Percentiles rank a stretch among this genome's conserved stretches.
These are phyloP conservation scores for Coniophora puteana DNA, from an alignment of 1,284 basidiomycete genomes.

Conservation along the genomic window DNA sequence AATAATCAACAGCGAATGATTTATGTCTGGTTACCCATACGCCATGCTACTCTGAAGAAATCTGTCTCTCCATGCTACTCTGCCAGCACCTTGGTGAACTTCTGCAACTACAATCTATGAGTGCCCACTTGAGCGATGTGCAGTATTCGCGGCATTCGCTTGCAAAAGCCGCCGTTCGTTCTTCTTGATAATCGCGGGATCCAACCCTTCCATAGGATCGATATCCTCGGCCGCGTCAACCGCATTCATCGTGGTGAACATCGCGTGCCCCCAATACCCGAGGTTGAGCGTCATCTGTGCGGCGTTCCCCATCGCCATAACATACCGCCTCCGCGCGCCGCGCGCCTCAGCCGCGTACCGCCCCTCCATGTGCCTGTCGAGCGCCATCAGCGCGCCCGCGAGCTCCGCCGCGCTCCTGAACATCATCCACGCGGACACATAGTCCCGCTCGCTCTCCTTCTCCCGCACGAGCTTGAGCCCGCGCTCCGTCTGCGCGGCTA, in stretches of 20 bases:
- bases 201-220: conserved; percentile 12
- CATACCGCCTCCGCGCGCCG: conserved; percentile 24
- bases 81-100: no score
- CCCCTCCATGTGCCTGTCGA: conserved; percentile 22
- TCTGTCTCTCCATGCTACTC: no score
- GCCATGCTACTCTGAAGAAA: no score
- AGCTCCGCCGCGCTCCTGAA: conserved; percentile 26
- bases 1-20: no score
- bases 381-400: conserved; percentile 21
- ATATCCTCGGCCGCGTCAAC: conserved; percentile 17
- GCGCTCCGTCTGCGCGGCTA: conserved; percentile 14
- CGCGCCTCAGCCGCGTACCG: conserved; percentile 13
- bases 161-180: conserved; percentile 21
- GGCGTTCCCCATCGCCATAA: conserved; percentile 30
- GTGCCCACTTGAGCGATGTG: no score
- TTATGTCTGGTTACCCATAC: no score
- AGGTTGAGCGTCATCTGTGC: conserved; percentile 28
- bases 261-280: conserved; percentile 16
- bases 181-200: conserved; percentile 15
- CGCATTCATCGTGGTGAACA: conserved; percentile 22
- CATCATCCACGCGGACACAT: conserved; percentile 13
- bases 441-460: conserved; percentile 13
- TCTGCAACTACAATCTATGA: no score
- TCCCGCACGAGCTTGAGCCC: conserved; percentile 14
- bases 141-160: no score